A percentile compares a stretch with the other conserved stretches of the same genome.
Evolutionary conservation across 1,284 basidiomycete genomes (phyloP).

Genomic region (Lentinus polychrous): DNA sequence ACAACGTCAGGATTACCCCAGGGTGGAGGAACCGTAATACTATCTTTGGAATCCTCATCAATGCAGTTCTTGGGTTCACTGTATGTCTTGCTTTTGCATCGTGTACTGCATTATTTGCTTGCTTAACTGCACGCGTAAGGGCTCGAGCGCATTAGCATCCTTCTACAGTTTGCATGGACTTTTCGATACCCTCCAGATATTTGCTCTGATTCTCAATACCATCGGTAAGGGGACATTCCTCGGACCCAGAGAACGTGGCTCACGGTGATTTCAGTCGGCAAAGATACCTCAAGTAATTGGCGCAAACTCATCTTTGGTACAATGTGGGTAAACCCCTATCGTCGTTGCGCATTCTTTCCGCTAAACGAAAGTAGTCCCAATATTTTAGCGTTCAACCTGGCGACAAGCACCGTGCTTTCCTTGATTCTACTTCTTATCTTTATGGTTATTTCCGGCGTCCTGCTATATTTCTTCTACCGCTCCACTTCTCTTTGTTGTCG

Average conservation of each 20-base stretch:
- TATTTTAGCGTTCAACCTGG: slow-evolving; percentile 62
- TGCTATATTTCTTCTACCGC: slow-evolving; percentile 52
- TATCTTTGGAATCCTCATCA: slow-evolving; percentile 38
- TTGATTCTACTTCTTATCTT: slow-evolving; percentile 49
- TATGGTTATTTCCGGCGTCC: slow-evolving; percentile 41
- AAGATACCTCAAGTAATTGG: slow-evolving; percentile 40
- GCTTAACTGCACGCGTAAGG: slow-evolving; percentile 37
- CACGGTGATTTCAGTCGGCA: slow-evolving; percentile 37
- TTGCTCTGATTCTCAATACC: slow-evolving; percentile 60
- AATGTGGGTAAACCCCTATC: slow-evolving; percentile 40
- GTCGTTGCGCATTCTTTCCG: slow-evolving; percentile 2
- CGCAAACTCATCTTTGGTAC: slow-evolving; percentile 53
- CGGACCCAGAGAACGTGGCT: neutral
- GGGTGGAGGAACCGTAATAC: slow-evolving; percentile 48
- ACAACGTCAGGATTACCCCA: slow-evolving; percentile 40
- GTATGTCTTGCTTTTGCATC: slow-evolving; percentile 30
- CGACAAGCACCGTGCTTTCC: slow-evolving; percentile 41
- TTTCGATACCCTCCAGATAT: slow-evolving; percentile 61
- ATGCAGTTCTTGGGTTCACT: slow-evolving; percentile 40
- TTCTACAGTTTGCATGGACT: slow-evolving; percentile 67
- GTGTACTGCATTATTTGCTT: neutral
- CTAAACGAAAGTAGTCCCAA: slow-evolving; percentile 46
- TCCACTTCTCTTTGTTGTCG: slow-evolving; percentile 41
- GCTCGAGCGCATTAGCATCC: slow-evolving; percentile 57
- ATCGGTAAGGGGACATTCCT: slow-evolving; percentile 36